phyloP scores from a whole-genome alignment of 768 basidiomycete species.

The Dentipellis sp. region DNA sequence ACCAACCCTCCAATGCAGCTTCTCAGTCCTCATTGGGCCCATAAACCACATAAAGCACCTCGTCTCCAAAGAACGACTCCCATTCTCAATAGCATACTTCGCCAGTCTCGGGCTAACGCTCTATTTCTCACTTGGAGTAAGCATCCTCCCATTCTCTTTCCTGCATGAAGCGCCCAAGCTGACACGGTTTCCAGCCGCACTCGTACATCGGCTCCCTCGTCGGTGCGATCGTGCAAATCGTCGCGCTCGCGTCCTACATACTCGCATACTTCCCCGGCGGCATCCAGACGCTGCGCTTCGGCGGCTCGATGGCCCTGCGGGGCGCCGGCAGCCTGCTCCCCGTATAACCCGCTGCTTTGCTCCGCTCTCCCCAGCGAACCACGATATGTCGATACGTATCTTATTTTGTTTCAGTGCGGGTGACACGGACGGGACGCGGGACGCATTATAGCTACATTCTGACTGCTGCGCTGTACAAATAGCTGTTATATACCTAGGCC shows the following conservation, averaged over 20 bases:
- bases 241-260: constrained; percentile 81
- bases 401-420: too few relatives aligned
- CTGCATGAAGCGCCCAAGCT: not conserved
- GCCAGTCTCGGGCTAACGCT: constrained; percentile 77
- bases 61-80: constrained; percentile 70
- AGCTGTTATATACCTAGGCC: not conserved
- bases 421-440: too few relatives aligned
- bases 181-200: constrained; percentile 39
- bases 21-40: constrained; percentile 83
- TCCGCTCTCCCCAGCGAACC: not conserved
- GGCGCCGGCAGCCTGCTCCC: constrained; percentile 81
- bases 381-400: too few relatives aligned
- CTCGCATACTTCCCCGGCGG: constrained; percentile 95
- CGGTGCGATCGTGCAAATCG: constrained; percentile 69
- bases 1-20: constrained; percentile 35
- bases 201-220: constrained; percentile 85
- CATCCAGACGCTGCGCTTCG: constrained; percentile 69
- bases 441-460: not conserved
- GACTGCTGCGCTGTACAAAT: not conserved
- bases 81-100: constrained; percentile 80
- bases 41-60: constrained; percentile 89
- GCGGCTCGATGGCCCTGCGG: constrained; percentile 71
- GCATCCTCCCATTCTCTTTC: constrained; percentile 20
- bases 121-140: constrained; percentile 84
- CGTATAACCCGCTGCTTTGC: constrained; percentile 31